Percentiles rank a stretch among this genome's conserved stretches.
Evolutionary conservation across 495 filamentous ascomycete species (phyloP).

Genomic region (Elasticomyces elasticus): DNA sequence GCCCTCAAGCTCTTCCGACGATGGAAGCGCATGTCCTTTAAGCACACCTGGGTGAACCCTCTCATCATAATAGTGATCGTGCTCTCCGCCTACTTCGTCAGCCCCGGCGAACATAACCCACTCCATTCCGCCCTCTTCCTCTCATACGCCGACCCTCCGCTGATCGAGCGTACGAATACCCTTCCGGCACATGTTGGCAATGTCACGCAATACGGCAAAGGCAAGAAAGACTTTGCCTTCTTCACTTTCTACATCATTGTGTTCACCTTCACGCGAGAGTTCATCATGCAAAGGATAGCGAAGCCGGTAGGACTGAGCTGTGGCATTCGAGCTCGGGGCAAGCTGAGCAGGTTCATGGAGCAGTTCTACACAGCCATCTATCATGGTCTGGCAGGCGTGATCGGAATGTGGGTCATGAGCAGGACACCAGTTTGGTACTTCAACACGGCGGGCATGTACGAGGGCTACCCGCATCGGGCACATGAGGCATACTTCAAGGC

Average conservation of each 20-base stretch:
- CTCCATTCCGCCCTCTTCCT: slow-evolving; percentile 84
- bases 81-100: slow-evolving; percentile 59
- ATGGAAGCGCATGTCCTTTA: slow-evolving; percentile 30
- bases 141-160: slow-evolving; percentile 65
- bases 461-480: slow-evolving; percentile 76
- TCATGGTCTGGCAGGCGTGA: slow-evolving; percentile 75
- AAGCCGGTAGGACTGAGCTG: slow-evolving; percentile 62
- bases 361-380: slow-evolving; percentile 97
- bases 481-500: slow-evolving; percentile 88
- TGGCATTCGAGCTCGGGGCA: slow-evolving; percentile 63
- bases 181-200: slow-evolving; percentile 68
- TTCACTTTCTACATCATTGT: slow-evolving; percentile 85
- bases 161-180: slow-evolving; percentile 34
- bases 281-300: slow-evolving; percentile 88
- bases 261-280: slow-evolving; percentile 87
- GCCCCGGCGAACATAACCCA: slow-evolving; percentile 74
- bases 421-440: slow-evolving; percentile 95
- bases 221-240: slow-evolving; percentile 71
- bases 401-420: slow-evolving; percentile 81
- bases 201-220: slow-evolving; percentile 83
- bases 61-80: slow-evolving; percentile 57
- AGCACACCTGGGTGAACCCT: slow-evolving; percentile 53
- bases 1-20: slow-evolving; percentile 28
- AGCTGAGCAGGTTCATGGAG: slow-evolving; percentile 92
- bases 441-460: slow-evolving; percentile 85